Evolutionary conservation across 2,329 filamentous ascomycete genomes (phyloP).

Genomic region (Hymenoscyphus salicellus): DNA sequence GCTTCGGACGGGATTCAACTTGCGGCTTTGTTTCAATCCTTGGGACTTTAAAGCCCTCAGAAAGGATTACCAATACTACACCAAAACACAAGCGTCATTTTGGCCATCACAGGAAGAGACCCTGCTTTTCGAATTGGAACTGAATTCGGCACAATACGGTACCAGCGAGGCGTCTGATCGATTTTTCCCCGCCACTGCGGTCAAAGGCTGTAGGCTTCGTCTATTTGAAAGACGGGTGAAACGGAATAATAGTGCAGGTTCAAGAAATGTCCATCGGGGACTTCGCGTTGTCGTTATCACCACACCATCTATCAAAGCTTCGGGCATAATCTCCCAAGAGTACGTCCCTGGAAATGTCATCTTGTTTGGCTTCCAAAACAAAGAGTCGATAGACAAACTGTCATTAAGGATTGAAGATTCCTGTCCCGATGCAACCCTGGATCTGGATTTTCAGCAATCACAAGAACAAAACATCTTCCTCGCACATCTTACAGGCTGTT

Average conservation of each 20-base stretch:
- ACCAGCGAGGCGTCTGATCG: too few relatives aligned
- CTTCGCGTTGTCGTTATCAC: conserved; percentile 75
- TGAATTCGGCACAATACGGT: too few relatives aligned
- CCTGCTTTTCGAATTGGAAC: too few relatives aligned
- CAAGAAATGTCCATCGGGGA: conserved; percentile 68
- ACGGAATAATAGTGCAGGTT: conserved; percentile 67
- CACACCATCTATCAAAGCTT: conserved; percentile 48
- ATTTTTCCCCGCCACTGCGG: conserved; percentile 32
- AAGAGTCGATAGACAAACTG: neutral
- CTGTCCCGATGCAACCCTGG: too few relatives aligned
- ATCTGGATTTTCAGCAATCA: too few relatives aligned
- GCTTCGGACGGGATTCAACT: conserved; percentile 69
- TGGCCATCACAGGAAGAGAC: too few relatives aligned
- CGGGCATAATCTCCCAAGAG: conserved; percentile 62
- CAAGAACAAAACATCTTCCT: too few relatives aligned
- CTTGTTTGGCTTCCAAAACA: conserved; percentile 67
- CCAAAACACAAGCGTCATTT: too few relatives aligned
- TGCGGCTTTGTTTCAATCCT: too few relatives aligned
- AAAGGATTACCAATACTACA: too few relatives aligned
- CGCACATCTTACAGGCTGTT: too few relatives aligned
- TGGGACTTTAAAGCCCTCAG: too few relatives aligned
- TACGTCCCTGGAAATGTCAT: conserved; percentile 64
- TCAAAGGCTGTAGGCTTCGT: conserved; percentile 66
- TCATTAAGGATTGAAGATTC: conserved; percentile 2
- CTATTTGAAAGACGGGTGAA: conserved; percentile 69